Conservation (phyloP, 768 basidiomycete species). For the Amanita rimosa region DNA sequence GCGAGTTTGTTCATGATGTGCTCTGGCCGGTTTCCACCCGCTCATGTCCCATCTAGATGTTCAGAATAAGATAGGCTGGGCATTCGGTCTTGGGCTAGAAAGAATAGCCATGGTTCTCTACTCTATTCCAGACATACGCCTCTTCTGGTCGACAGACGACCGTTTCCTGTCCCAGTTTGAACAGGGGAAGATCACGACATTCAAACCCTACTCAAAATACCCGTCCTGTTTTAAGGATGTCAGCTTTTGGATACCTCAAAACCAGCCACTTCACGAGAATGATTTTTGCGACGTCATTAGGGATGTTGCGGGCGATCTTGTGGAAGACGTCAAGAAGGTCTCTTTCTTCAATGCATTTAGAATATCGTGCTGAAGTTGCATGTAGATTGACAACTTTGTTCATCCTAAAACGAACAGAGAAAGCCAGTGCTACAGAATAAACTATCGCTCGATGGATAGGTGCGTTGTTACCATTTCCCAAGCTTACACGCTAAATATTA, state of each 20-base stretch:
- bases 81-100: conserved; percentile 94
- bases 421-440: conserved; percentile 83
- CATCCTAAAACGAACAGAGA: conserved; percentile 79
- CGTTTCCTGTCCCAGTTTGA: conserved; percentile 86
- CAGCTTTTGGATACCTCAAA: conserved; percentile 79
- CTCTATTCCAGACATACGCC: conserved; percentile 92
- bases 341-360: conserved; percentile 11
- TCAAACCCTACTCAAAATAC: conserved; percentile 88
- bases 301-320: conserved; percentile 85
- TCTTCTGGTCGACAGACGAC: conserved; percentile 90
- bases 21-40: conserved; percentile 12
- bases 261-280: conserved; percentile 70
- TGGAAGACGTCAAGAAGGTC: conserved; percentile 83
- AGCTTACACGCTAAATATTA: conserved; percentile 1
- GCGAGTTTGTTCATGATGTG: conserved; percentile 48
- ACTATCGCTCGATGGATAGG: conserved; percentile 97
- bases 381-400: conserved; percentile 80
- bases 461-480: conserved; percentile 17
- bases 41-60: conserved; percentile 38
- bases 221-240: conserved; percentile 91
- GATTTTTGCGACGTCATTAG: conserved; percentile 95
- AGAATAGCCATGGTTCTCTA: conserved; percentile 97
- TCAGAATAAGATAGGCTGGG: conserved; percentile 86
- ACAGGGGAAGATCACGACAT: conserved; percentile 63
- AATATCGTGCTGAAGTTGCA: conserved; percentile 7